Conservation (phyloP, 2,329 filamentous ascomycete species). For the Cryphonectria nitschkei region DNA sequence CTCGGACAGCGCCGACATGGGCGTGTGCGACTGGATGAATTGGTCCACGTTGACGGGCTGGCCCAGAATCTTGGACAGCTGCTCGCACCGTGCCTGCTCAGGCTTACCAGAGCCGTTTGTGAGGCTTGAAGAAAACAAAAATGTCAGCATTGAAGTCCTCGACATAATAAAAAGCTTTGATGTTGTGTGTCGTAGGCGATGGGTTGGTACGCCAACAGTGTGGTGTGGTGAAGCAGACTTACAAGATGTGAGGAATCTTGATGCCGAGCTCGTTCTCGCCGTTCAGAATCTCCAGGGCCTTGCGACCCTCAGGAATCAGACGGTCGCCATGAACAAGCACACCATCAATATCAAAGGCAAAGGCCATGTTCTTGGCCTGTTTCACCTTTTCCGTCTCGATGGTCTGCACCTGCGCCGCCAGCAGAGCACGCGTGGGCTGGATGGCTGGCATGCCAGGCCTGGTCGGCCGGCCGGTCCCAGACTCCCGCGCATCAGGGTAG, state of each 20-base stretch:
- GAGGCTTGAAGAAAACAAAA: slow-evolving; percentile 41
- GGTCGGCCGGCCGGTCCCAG: slow-evolving; percentile 46
- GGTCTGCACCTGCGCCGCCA: slow-evolving; percentile 72
- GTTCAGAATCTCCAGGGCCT: slow-evolving; percentile 71
- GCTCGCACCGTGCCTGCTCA: slow-evolving; percentile 65
- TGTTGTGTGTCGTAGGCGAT: too few species aligned
- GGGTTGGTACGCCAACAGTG: too few species aligned
- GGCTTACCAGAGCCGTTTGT: slow-evolving; percentile 77
- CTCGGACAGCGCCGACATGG: slow-evolving; percentile 74
- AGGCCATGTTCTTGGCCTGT: slow-evolving; percentile 78
- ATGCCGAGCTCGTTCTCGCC: slow-evolving; percentile 78
- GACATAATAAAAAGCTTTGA: too few species aligned
- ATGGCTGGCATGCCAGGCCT: slow-evolving; percentile 62
- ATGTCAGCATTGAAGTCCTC: slow-evolving; percentile 4
- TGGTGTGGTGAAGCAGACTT: not conserved
- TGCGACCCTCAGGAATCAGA: slow-evolving; percentile 68
- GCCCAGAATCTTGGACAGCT: slow-evolving; percentile 68
- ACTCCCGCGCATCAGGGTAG: slow-evolving; percentile 43
- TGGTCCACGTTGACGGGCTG: slow-evolving; percentile 70
- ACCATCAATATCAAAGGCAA: slow-evolving; percentile 80
- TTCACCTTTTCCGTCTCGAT: slow-evolving; percentile 67
- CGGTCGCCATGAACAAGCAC: slow-evolving; percentile 75
- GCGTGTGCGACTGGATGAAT: slow-evolving; percentile 78
- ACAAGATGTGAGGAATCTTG: slow-evolving; percentile 74
- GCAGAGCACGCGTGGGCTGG: slow-evolving; percentile 67